These are phyloP conservation scores for Solanum raphanifolium DNA, from an alignment of 257 asterid genomes.

Conservation along the genomic window DNA sequence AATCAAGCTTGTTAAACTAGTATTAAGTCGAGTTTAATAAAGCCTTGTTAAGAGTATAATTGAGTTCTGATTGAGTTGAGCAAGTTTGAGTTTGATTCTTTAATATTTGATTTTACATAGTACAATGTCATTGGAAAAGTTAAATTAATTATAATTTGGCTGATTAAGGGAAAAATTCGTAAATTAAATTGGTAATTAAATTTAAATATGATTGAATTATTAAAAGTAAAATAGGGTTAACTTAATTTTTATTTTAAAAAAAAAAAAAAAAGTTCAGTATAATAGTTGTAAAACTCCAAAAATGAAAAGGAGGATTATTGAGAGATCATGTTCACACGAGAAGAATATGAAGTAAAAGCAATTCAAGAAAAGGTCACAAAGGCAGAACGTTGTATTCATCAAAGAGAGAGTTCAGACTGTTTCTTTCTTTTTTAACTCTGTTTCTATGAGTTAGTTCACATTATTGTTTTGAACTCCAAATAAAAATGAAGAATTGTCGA, in stretches of 20 bases:
- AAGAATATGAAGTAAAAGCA: not conserved
- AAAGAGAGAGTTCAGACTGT: conserved; percentile 2
- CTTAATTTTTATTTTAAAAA: not conserved
- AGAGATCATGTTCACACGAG: conserved; percentile 24
- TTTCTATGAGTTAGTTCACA: not conserved
- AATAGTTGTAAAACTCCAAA: not conserved
- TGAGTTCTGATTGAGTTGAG: not conserved
- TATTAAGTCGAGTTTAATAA: not conserved
- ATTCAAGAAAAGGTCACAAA: not conserved
- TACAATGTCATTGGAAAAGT: not conserved
- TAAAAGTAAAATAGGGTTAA: not conserved
- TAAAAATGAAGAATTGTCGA: not conserved
- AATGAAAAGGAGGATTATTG: not conserved
- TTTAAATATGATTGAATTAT: not conserved
- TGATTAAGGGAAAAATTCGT: not conserved
- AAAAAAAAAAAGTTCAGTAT: not conserved
- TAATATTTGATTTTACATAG: not conserved
- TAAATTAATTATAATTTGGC: not conserved
- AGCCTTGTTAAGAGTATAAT: not conserved
- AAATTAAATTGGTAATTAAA: not conserved
- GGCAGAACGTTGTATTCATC: not conserved
- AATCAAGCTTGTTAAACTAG: not conserved
- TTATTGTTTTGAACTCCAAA: rapidly evolving
- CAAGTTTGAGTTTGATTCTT: not conserved
- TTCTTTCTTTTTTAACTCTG: not conserved